Conservation (phyloP, 2,329 filamentous ascomycete genomes). For the Alternaria gaisen region DNA sequence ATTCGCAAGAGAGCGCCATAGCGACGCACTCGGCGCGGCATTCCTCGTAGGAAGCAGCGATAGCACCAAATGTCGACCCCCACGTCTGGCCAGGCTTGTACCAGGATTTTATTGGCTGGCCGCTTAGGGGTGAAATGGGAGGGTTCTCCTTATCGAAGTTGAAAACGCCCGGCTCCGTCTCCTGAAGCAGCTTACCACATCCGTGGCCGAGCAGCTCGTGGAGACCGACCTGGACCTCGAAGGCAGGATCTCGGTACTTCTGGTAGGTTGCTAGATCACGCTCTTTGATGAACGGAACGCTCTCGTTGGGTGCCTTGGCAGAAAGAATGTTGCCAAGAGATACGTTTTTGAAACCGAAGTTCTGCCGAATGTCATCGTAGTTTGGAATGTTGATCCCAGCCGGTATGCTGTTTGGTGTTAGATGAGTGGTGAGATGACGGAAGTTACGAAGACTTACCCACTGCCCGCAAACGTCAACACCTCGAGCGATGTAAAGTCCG, state of each 20-base stretch:
- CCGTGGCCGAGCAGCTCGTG: constrained; percentile 91
- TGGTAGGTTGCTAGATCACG: constrained; percentile 80
- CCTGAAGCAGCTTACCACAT: constrained; percentile 91
- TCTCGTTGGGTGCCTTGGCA: constrained; percentile 91
- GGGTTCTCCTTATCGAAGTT: constrained; percentile 89
- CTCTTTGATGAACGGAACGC: constrained; percentile 86
- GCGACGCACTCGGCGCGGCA: constrained; percentile 94
- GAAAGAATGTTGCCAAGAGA: constrained; percentile 92
- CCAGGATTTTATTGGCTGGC: constrained; percentile 81
- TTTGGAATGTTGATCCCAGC: constrained; percentile 69
- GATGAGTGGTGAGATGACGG: background rate
- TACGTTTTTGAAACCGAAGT: constrained; percentile 90
- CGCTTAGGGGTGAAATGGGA: constrained; percentile 80
- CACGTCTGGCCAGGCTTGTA: constrained; percentile 97
- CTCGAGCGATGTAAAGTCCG: constrained; percentile 95
- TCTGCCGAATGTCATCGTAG: constrained; percentile 74
- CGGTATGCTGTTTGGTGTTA: constrained; percentile 56
- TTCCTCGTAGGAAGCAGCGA: constrained; percentile 91
- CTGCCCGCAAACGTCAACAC: constrained; percentile 80
- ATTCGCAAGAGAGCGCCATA: constrained; percentile 90
- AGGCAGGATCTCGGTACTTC: constrained; percentile 84
- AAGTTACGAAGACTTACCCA: constrained; percentile 48
- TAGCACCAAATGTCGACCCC: constrained; percentile 88
- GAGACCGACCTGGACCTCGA: constrained; percentile 94
- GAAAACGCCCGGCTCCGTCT: constrained; percentile 80